Base-by-base conservation (phyloP, 257 asterid genomes). In the Nicotiana knightiana region DNA sequence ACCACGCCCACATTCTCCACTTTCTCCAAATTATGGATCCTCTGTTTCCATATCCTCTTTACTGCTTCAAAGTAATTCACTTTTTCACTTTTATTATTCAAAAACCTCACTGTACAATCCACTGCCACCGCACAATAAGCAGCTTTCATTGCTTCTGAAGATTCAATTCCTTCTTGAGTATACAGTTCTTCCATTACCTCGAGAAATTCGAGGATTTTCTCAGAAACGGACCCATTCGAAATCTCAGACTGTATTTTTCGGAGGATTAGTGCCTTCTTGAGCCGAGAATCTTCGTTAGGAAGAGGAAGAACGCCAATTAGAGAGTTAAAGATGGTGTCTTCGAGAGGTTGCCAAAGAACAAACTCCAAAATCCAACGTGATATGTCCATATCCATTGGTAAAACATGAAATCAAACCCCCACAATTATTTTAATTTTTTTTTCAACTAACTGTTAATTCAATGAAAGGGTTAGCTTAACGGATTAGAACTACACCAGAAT, bases 41-140 rank as follows among this genome's bases (percentile, higher is more conserved):
- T 78, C 17, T 37, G 21, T 33, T 35, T 78, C 82, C 82, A 78
- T 78, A 35, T 58, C 54, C 67, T 78, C 55, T 21, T 57, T 24
- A 57, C 81, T 12, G 67, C 82, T 21, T 33, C 35, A n/a, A 75
- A 48, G 6, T 75, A 75, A 43, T 75, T 59, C 39, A 30, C 24
- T 75, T 24, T 51, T 26, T 18, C 55, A 51, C 24, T 46, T 32
- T 73, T 32, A 15, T 48, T 67, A 53, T 35, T 24, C 82, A 78
- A 33, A 35, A 57, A 58, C 54, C 59, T 59, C 71, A 78, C 71
- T 15, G 82, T 78, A 18, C 82, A 78, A 33, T 78, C 82, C 70
- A 78, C 82, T 9, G 82, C 82, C 71, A 78, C 82, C 17, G 71
- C 82, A 48, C 82, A 78, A 58, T 57, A 78, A 9, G 82, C 82